Evolutionary conservation across 2,329 filamentous ascomycete species (phyloP).

Genomic region (Fusarium sp.): DNA sequence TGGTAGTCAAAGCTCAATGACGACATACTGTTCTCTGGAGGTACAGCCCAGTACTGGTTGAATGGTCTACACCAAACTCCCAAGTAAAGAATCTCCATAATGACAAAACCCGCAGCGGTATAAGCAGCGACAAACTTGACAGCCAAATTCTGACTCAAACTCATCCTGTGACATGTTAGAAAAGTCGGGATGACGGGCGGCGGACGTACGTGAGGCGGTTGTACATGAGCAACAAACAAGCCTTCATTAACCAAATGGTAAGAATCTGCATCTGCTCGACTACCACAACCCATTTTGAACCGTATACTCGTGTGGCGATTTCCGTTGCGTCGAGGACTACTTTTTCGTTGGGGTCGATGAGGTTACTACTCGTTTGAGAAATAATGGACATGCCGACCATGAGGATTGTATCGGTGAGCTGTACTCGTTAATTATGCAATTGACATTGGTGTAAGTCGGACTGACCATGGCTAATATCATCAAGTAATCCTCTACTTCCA

Average conservation of each 20-base stretch:
- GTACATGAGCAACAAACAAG: conserved; percentile 70
- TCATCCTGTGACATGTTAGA: conserved; percentile 54
- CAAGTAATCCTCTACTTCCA: conserved; percentile 68
- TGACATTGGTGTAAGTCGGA: too few relatives aligned
- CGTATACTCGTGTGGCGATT: conserved; percentile 59
- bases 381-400: conserved; percentile 69
- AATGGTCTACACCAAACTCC: conserved; percentile 70
- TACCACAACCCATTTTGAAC: conserved; percentile 73
- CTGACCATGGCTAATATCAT: conserved; percentile 66
- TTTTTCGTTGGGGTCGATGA: conserved; percentile 65
- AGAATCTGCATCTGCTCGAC: conserved; percentile 73
- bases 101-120: conserved; percentile 60
- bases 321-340: conserved; percentile 60
- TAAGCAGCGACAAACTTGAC: conserved; percentile 66
- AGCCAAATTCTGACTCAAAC: conserved; percentile 60
- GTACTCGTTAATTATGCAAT: background rate
- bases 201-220: conserved; percentile 63
- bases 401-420: conserved; percentile 66
- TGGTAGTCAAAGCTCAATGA: background rate
- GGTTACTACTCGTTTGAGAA: conserved; percentile 68
- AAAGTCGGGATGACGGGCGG: background rate
- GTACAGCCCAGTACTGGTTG: conserved; percentile 69
- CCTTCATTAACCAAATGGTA: conserved; percentile 69
- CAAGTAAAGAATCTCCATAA: conserved; percentile 65
- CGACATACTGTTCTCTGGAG: conserved; percentile 61